Base-by-base conservation (phyloP, 2,329 filamentous ascomycete genomes). In the Tetracladium maxilliforme region DNA sequence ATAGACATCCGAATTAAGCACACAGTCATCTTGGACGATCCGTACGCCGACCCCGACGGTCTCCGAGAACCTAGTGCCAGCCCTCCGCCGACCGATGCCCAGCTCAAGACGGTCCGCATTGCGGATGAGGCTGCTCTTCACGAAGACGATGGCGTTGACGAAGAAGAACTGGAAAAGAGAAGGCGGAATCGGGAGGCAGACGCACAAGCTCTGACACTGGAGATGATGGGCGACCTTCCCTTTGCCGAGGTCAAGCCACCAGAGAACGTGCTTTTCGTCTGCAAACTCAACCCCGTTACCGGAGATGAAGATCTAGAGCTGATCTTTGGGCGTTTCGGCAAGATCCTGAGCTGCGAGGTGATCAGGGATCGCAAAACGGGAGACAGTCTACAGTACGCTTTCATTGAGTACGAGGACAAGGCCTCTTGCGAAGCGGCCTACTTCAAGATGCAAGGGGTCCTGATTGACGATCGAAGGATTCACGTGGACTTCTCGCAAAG, bases 401-500 rank as follows among this genome's bases (percentile, higher is more conserved):
- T 98, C 39, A 92, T 98, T 42, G 90, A 98, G 47, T 98, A 87
- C 41, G 81, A 87, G 30, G 79, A 92, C 28, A 90, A 94, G 52
- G 70, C 77, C 37, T 80, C 87, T 26, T 95, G 90, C 48, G 90
- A 98, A 52, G 72, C 81, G 26, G 90, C 90, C 4, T 98, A 94
- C 44, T 90, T 92, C 58, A 98, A 98, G 55, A 98, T 98, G 90
- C 84, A 98, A 48, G 83, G 78, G 3, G 87, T 95, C 3, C 57
- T 98, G 28, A 95, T 98, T 36, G 90, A 98, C 42, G 90, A 98
- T 41, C 81, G 93, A 36, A 76, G 90, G 21, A 98, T 98, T 34
- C 90, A 98, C 44, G 90, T 98, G 28, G 90, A 98, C 53, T 98
- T 98, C 51, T 94, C 86, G 8, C 90, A 98, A 55, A 93, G 83